Evolutionary conservation across 306 rosid genomes (phyloP), one percentile per base, ranked within the genome.

Genomic region (Inga laurina): DNA sequence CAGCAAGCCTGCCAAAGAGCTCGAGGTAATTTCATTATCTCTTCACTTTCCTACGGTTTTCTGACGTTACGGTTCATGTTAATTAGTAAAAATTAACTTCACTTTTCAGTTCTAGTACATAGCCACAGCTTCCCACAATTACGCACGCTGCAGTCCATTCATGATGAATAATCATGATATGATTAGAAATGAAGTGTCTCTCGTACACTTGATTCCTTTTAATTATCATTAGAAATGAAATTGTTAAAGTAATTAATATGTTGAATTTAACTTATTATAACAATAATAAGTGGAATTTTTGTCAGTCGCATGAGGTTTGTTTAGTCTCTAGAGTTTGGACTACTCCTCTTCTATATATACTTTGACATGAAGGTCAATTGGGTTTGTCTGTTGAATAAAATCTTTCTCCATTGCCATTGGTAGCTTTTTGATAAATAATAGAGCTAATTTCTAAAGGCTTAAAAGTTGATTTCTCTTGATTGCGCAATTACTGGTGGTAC

Each of bases 1-100:
- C 69, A 88, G 83, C 86, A 91, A 81, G 82, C 97, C 97, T 35
- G 87, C 90, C 86, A 94, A 91, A 87, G 99, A 96, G 77, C 97
- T 96, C 59, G 99, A 96, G 99, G 99, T 96, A 68, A 57, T 7
- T 24, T 72, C 75, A 5, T 43, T 21, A n/a, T 39, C 24, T 39
- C 49, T 15, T 16, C 5, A 11, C 30, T 4, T n/a, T 43, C 8
- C 11, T 37, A 44, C 69, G 56, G 45, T 22, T 77, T 66, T 27
- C 18, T 54, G 43, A 57, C 27, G 22, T 37, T 75, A 54, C 51
- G 44, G 41, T 57, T 61, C 32, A 27, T 77, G 22, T 64, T 30
- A 30, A 39, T 39, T 39, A 39, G 19, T 57, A n/a, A 57, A 19
- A 18, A 54, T 54, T 62, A 9, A 24, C 35, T 62, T 12, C 66